A percentile compares a stretch with the other conserved stretches of the same genome.
These are phyloP conservation scores for Saturnispora ahearnii DNA, from an alignment of 805 yeast species.

Conservation along the genomic window DNA sequence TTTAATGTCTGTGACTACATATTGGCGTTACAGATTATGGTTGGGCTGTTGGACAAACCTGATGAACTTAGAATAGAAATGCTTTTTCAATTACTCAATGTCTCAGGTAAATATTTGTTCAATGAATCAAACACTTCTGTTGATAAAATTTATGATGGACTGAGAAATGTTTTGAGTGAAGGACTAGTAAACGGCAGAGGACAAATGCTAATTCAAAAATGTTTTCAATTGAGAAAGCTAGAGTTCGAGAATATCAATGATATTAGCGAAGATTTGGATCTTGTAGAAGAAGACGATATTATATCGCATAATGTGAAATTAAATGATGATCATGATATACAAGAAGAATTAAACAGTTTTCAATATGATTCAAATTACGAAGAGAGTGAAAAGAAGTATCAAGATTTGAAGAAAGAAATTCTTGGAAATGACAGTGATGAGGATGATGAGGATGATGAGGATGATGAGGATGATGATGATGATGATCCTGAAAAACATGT, in stretches of 20 bases:
- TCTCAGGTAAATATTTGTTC: conserved; percentile 43
- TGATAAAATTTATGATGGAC: conserved; percentile 42
- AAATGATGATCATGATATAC: conserved; percentile 41
- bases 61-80: conserved; percentile 51
- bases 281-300: conserved; percentile 57
- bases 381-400: conserved; percentile 41
- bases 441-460: conserved; percentile 16
- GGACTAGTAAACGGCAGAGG: conserved; percentile 35
- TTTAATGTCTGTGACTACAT: conserved; percentile 52
- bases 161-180: conserved; percentile 54
- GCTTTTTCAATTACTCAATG: conserved; percentile 39
- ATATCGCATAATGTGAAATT: conserved; percentile 47
- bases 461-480: conserved; percentile 10
- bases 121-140: conserved; percentile 30
- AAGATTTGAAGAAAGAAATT: conserved; percentile 34
- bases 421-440: conserved; percentile 29
- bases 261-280: conserved; percentile 42
- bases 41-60: conserved; percentile 34
- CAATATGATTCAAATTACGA: conserved; percentile 42
- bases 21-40: conserved; percentile 43
- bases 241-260: conserved; percentile 32
- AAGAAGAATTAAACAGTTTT: conserved; percentile 41
- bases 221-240: conserved; percentile 42
- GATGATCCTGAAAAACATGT: conserved; percentile 7
- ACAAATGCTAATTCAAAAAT: conserved; percentile 38